These are phyloP conservation scores for Claviceps spartinae DNA, from an alignment of 2,329 filamentous ascomycete species.

Conservation along the genomic window DNA sequence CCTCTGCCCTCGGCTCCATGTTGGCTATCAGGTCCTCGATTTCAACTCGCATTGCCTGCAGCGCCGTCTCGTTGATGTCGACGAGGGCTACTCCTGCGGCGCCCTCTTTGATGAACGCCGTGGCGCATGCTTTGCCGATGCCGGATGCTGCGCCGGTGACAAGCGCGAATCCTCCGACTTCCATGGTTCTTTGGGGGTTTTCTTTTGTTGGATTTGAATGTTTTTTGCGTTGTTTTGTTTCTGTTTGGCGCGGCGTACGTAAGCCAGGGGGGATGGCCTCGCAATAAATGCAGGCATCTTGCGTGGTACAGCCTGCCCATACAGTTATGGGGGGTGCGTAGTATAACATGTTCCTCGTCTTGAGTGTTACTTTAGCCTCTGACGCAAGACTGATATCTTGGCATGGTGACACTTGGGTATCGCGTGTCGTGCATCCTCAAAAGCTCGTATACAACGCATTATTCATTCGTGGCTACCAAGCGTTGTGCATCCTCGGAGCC, in stretches of 20 bases:
- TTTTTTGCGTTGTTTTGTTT: neutral
- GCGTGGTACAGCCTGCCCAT: too few species aligned
- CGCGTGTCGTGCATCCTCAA: too few species aligned
- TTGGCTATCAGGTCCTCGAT: conserved; percentile 8
- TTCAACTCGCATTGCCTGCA: conserved; percentile 9
- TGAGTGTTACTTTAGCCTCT: too few species aligned
- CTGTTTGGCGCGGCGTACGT: neutral
- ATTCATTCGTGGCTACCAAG: too few species aligned
- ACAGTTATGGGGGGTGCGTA: too few species aligned
- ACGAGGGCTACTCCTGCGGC: conserved; percentile 16
- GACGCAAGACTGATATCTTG: too few species aligned
- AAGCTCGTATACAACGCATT: too few species aligned
- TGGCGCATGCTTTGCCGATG: conserved; percentile 17
- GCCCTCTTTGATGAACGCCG: conserved; percentile 15
- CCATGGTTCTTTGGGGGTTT: conserved; percentile 7
- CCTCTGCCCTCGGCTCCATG: neutral
- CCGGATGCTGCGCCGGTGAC: conserved; percentile 19
- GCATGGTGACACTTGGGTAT: too few species aligned
- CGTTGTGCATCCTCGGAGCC: too few species aligned
- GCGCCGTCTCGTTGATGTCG: conserved; percentile 12
- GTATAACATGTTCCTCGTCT: too few species aligned
- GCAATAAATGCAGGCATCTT: too few species aligned
- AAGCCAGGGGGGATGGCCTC: too few species aligned
- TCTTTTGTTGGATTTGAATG: neutral
- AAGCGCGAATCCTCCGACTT: conserved; percentile 18